Conservation (phyloP, 2,329 filamentous ascomycete genomes). For the Arachnomyces sp. region DNA sequence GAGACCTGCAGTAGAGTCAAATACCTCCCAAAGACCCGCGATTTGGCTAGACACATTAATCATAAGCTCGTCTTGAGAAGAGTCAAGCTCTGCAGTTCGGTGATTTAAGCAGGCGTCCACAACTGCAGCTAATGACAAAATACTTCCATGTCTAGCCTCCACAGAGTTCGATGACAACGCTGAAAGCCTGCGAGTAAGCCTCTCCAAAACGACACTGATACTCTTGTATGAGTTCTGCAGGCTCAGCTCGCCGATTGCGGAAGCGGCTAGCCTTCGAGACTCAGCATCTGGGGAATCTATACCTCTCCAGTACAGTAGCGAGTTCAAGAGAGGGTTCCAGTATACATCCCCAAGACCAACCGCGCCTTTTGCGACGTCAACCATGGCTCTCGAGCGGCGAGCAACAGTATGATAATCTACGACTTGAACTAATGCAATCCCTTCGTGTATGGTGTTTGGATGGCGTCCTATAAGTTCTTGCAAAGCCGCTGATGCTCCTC, state of each 20-base stretch:
- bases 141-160: conserved; percentile 38
- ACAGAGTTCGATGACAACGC: conserved; percentile 33
- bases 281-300: conserved; percentile 69
- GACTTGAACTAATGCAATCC: conserved; percentile 77
- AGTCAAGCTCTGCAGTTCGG: conserved; percentile 12
- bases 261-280: conserved; percentile 65
- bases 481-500: conserved; percentile 84
- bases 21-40: conserved; percentile 31
- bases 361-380: conserved; percentile 64
- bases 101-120: conserved; percentile 26
- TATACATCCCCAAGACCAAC: conserved; percentile 58
- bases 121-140: conserved; percentile 33
- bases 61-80: conserved; percentile 15
- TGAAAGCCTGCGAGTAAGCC: conserved; percentile 26
- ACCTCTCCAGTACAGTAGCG: conserved; percentile 76
- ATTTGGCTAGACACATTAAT: conserved; percentile 22
- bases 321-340: conserved; percentile 62
- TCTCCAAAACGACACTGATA: conserved; percentile 24
- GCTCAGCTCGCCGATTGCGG: conserved; percentile 53
- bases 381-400: conserved; percentile 72
- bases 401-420: conserved; percentile 94
- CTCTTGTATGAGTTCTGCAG: conserved; percentile 25
- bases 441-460: conserved; percentile 72
- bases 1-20: conserved; percentile 25
- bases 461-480: conserved; percentile 92